Conservation (phyloP, 495 filamentous ascomycete genomes). For the Xylaria palmicola region DNA sequence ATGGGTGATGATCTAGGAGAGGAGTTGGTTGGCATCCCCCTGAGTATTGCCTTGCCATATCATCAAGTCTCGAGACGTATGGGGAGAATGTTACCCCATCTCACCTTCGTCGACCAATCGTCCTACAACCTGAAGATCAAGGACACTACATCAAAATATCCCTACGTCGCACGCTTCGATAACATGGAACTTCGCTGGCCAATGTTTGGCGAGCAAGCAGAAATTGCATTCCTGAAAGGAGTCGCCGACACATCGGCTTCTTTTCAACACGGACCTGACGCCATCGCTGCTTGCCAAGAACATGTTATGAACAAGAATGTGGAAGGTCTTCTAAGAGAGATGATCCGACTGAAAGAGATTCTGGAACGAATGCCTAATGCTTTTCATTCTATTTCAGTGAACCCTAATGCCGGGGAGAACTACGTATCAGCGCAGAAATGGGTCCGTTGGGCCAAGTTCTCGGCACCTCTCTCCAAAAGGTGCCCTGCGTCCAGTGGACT, state of each 20-base stretch:
- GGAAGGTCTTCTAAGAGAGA: slow-evolving; percentile 47
- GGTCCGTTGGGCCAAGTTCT: slow-evolving; percentile 50
- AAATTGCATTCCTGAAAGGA: slow-evolving; percentile 48
- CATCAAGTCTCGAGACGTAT: slow-evolving; percentile 48
- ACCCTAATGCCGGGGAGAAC: slow-evolving; percentile 49
- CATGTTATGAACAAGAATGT: slow-evolving; percentile 50
- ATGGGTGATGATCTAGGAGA: slow-evolving; percentile 50
- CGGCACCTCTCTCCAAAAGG: slow-evolving; percentile 47
- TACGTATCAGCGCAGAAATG: slow-evolving; percentile 43
- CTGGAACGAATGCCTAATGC: slow-evolving; percentile 51
- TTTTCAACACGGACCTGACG: slow-evolving; percentile 44
- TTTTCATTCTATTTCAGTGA: slow-evolving; percentile 53
- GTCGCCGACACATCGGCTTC: slow-evolving; percentile 45
- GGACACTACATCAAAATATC: slow-evolving; percentile 45
- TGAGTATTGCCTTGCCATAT: slow-evolving; percentile 47
- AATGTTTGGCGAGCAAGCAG: slow-evolving; percentile 49
- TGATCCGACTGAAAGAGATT: slow-evolving; percentile 50
- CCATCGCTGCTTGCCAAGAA: slow-evolving; percentile 51
- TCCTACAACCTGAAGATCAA: slow-evolving; percentile 53
- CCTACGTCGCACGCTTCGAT: slow-evolving; percentile 47
- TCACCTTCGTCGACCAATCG: slow-evolving; percentile 51
- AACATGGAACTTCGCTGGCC: slow-evolving; percentile 56
- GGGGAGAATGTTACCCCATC: slow-evolving; percentile 47
- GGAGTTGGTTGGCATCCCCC: slow-evolving; percentile 49
- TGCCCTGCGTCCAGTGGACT: slow-evolving; percentile 52